Conservation (phyloP, 352 stramenopile genomes). For the Chrysophaeum taylorii region DNA sequence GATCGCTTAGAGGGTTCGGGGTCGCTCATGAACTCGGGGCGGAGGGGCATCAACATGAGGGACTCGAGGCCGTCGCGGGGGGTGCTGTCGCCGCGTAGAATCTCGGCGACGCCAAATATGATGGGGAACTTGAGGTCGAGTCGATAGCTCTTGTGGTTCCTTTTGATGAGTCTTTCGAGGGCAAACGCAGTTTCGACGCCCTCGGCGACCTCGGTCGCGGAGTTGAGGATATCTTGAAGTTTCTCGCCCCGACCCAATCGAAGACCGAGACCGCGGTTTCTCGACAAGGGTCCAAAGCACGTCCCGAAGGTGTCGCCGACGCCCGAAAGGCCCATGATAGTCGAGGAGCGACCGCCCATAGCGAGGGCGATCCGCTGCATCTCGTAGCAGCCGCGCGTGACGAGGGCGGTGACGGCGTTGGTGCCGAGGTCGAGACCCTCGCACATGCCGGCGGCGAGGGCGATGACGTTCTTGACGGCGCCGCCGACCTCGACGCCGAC, state of each 20-base stretch:
- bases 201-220: conserved; percentile 61
- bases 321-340: conserved; percentile 49
- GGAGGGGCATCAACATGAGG: conserved; percentile 64
- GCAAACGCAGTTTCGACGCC: conserved; percentile 88
- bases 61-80: conserved; percentile 55
- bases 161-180: conserved; percentile 62
- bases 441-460: conserved; percentile 89
- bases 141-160: conserved; percentile 56
- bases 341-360: conserved; percentile 82
- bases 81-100: conserved; percentile 52
- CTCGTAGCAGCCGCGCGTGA: conserved; percentile 87
- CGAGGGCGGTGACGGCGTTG: conserved; percentile 84
- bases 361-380: conserved; percentile 85
- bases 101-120: conserved; percentile 62
- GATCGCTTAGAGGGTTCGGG: too few species aligned
- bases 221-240: conserved; percentile 77
- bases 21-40: conserved; percentile 24
- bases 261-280: conserved; percentile 86
- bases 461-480: conserved; percentile 94
- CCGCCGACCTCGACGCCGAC: conserved; percentile 90
- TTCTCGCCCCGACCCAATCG: conserved; percentile 79
- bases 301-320: conserved; percentile 76
- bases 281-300: conserved; percentile 83
- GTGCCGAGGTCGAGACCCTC: conserved; percentile 88
- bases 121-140: conserved; percentile 72